A percentile compares a stretch with the other conserved stretches of the same genome.
Conservation (phyloP, 805 yeast species). For the Tetrapisispora fleetii region DNA sequence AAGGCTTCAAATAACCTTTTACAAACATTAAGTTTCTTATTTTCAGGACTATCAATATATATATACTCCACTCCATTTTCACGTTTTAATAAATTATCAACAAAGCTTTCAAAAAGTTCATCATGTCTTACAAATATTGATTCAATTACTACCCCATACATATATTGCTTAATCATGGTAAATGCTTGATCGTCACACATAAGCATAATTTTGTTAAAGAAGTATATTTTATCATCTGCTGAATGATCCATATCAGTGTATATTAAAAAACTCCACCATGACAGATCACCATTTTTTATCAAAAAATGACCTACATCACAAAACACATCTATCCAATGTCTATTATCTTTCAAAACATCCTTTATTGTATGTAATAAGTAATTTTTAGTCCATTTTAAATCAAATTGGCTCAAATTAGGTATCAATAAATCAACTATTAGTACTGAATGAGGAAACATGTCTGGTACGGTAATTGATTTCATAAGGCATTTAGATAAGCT, state of each 20-base stretch:
- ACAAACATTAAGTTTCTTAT: slow-evolving; percentile 4
- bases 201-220: slow-evolving; percentile 12
- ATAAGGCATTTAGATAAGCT: neutral
- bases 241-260: slow-evolving; percentile 16
- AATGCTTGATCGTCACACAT: slow-evolving; percentile 19
- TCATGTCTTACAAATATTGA: slow-evolving; percentile 7
- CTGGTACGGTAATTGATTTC: neutral
- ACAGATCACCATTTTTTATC: slow-evolving; percentile 11
- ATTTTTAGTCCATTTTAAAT: slow-evolving; percentile 17
- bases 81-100: slow-evolving; percentile 12
- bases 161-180: slow-evolving; percentile 11
- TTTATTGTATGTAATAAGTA: slow-evolving; percentile 16
- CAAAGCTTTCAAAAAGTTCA: slow-evolving; percentile 7
- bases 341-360: slow-evolving; percentile 7
- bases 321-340: slow-evolving; percentile 17
- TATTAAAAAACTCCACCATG: slow-evolving; percentile 27
- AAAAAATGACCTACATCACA: slow-evolving; percentile 19
- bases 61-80: slow-evolving; percentile 8
- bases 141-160: slow-evolving; percentile 12
- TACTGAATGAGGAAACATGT: neutral
- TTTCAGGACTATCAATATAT: neutral
- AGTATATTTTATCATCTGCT: slow-evolving; percentile 8
- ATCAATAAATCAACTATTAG: neutral
- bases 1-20: slow-evolving; percentile 11
- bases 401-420: slow-evolving; percentile 2